phyloP scores from a whole-genome alignment of 2,329 filamentous ascomycete species.

The Colletotrichum eremochloae region DNA sequence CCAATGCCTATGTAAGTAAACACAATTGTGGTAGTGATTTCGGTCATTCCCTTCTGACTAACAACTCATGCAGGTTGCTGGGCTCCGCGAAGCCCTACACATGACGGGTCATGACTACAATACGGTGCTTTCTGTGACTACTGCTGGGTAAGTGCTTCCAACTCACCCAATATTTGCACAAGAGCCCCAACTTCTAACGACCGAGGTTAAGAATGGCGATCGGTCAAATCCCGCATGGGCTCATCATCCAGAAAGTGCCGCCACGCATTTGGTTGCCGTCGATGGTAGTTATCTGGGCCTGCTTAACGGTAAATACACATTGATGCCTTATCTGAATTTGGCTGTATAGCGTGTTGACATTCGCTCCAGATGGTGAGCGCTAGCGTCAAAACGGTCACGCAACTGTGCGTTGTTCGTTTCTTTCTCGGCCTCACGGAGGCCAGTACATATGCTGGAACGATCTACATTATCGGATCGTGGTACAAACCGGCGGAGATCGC shows the following conservation, averaged over 20 bases:
- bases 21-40: not conserved
- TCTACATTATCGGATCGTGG: slow-evolving; percentile 65
- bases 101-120: slow-evolving; percentile 73
- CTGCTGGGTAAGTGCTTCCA: slow-evolving; percentile 19
- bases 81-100: slow-evolving; percentile 67
- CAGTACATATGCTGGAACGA: slow-evolving; percentile 56
- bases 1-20: slow-evolving; percentile 40
- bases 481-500: slow-evolving; percentile 72
- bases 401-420: slow-evolving; percentile 56
- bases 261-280: slow-evolving; percentile 63
- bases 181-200: not conserved
- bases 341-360: not conserved
- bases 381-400: slow-evolving; percentile 46
- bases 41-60: accelerated
- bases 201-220: slow-evolving; percentile 43
- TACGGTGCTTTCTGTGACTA: slow-evolving; percentile 63
- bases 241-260: slow-evolving; percentile 62
- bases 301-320: not conserved
- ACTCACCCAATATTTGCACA: not conserved
- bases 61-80: slow-evolving; percentile 57
- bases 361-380: slow-evolving; percentile 42
- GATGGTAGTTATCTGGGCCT: slow-evolving; percentile 63
- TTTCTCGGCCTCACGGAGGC: slow-evolving; percentile 56
- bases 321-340: too few species aligned
- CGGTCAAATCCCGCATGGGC: slow-evolving; percentile 60